phyloP scores from a whole-genome alignment of 2,329 filamentous ascomycete genomes.

The Mycosphaerelloides madeirae region DNA sequence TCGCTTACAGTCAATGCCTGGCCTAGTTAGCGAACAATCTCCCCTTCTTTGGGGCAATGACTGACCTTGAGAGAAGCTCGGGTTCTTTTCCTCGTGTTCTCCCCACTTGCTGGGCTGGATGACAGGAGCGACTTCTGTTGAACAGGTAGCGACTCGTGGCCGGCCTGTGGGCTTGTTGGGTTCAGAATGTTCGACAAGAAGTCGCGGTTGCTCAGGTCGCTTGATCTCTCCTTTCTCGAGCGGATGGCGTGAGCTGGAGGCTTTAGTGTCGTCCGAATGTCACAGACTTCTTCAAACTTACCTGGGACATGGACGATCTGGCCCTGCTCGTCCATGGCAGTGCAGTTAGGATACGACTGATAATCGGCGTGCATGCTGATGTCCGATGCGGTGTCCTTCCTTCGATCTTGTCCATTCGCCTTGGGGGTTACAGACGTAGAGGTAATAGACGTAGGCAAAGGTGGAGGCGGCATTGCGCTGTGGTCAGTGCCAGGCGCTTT shows the following conservation, averaged over 20 bases:
- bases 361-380: slow-evolving; percentile 34
- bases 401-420: slow-evolving; percentile 10
- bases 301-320: slow-evolving; percentile 20
- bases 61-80: slow-evolving; percentile 19
- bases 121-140: slow-evolving; percentile 9
- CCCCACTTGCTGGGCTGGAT: slow-evolving; percentile 13
- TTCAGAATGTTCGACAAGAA: slow-evolving; percentile 26
- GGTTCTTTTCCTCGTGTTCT: slow-evolving; percentile 25
- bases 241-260: slow-evolving; percentile 19
- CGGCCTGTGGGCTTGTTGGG: background rate
- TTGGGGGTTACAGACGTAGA: slow-evolving; percentile 3
- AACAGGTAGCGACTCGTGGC: background rate
- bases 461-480: slow-evolving; percentile 25
- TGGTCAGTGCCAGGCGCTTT: background rate
- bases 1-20: slow-evolving; percentile 6
- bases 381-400: slow-evolving; percentile 24
- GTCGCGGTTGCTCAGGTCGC: slow-evolving; percentile 19
- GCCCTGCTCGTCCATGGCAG: slow-evolving; percentile 24
- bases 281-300: background rate
- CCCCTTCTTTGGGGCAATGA: slow-evolving; percentile 1
- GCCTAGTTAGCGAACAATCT: too few species aligned
- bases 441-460: slow-evolving; percentile 18
- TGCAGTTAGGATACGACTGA: slow-evolving; percentile 28
- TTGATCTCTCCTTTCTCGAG: slow-evolving; percentile 25
- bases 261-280: background rate